Percentiles rank a stretch among this genome's conserved stretches.
Evolutionary conservation across 2,329 filamentous ascomycete species (phyloP).

Genomic region (Claviceps citrina): DNA sequence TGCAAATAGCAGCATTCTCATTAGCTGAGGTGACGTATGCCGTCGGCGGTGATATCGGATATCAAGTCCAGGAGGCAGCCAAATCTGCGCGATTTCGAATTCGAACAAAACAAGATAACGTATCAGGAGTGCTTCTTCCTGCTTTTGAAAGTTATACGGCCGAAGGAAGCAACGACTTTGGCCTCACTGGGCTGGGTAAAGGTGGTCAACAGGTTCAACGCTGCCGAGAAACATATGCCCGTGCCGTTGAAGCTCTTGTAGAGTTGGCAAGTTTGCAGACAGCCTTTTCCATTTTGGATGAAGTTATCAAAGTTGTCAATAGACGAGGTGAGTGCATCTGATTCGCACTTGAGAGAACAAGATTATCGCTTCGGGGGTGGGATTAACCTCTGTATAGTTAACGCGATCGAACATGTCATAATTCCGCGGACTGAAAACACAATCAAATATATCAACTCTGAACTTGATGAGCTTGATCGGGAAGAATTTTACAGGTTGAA

Average conservation of each 20-base stretch:
- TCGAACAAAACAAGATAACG: conserved; percentile 93
- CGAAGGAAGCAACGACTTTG: conserved; percentile 90
- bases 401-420: conserved; percentile 92
- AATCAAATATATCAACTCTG: conserved; percentile 99
- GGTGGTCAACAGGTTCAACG: conserved; percentile 93
- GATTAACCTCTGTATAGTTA: conserved; percentile 40
- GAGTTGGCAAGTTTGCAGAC: conserved; percentile 92
- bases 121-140: conserved; percentile 87
- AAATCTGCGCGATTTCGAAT: conserved; percentile 86
- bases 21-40: conserved; percentile 95
- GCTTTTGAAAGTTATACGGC: conserved; percentile 82
- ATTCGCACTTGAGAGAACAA: neutral
- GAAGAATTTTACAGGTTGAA: conserved; percentile 97
- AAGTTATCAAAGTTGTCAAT: conserved; percentile 98
- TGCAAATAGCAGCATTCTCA: conserved; percentile 97
- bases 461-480: conserved; percentile 90
- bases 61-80: conserved; percentile 93
- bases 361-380: neutral
- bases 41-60: conserved; percentile 86
- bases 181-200: conserved; percentile 86
- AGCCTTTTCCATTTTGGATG: conserved; percentile 92
- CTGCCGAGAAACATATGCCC: conserved; percentile 87
- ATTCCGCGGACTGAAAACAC: conserved; percentile 97
- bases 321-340: conserved; percentile 51
- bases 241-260: conserved; percentile 89